Base-by-base conservation (phyloP, 2,329 filamentous ascomycete genomes). In the Xylariaceae sp. region DNA sequence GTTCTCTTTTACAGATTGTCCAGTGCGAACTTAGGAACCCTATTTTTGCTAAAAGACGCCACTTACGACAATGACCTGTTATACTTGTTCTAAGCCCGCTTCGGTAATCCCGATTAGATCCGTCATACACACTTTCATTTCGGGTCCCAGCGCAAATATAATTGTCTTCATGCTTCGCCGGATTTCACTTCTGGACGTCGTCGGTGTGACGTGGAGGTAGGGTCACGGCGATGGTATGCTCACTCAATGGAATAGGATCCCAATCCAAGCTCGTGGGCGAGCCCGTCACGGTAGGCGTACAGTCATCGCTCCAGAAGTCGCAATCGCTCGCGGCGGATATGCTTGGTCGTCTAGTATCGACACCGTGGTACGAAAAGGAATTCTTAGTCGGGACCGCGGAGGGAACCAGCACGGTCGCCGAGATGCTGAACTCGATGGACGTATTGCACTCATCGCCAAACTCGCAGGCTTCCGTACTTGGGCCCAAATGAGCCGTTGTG, bases 351-450 rank as follows among this genome's bases (percentile, higher is more conserved):
- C 48, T 42, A 18, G 47, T 57, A 13, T 21, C 18, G 5, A 18
- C 32, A 22, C 30, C 29, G 30, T 10, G 42, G 37, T 59, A 57
- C 42, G 54, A 59, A 21, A 57, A 57, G 2, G 51, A 41, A 34
- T 51, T 46, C 41, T 52, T 57, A 10, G 39, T 50, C 9, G 16
- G 42, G 5, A 41, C 36, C 45, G 19, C 12, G 12, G 37, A 44
- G 7, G 51, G 21, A 1, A 44, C 51, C 16, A 19, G 10, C 16
- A 3, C 34, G 7, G 18, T 41, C 39, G 39, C 47, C 21, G 34
- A 18, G 13, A 47, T 30, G 13, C 49, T 53, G 34, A 22, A 39
- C 12, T 37, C 26, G 10, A 37, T 4, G n/a, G 48, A 22, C 16
- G 44, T 41, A 15, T 8, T 29, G 30, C 47, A 47, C 7, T 43